Evolutionary conservation across 2,329 filamentous ascomycete genomes (phyloP).

Genomic region (Sporothrix humicola): DNA sequence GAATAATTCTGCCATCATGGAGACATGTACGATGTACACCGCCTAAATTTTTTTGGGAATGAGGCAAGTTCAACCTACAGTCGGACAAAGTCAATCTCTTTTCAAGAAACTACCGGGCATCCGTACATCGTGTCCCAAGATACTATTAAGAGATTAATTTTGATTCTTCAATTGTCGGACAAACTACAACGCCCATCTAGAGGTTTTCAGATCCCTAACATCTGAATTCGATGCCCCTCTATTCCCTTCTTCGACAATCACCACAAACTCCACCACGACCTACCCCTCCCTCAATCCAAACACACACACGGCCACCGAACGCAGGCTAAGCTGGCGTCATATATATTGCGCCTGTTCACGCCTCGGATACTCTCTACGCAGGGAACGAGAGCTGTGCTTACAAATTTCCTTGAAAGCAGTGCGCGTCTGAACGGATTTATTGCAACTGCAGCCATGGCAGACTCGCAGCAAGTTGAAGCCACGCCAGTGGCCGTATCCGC

Average conservation of each 20-base stretch:
- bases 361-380: conserved; percentile 1
- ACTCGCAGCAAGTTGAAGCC: background rate
- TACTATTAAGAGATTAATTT: no score
- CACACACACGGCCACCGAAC: background rate
- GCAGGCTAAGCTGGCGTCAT: conserved; percentile 26
- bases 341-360: conserved; percentile 20
- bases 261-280: background rate
- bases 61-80: background rate
- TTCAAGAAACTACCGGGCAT: background rate
- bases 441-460: conserved; percentile 17
- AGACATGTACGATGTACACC: conserved; percentile 18
- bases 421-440: background rate
- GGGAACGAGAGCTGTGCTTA: background rate
- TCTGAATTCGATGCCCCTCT: background rate
- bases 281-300: background rate
- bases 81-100: background rate
- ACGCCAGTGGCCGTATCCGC: background rate
- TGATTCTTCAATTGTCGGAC: no score
- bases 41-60: conserved; percentile 30
- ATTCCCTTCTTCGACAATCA: background rate
- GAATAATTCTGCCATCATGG: conserved; percentile 30
- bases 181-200: no score
- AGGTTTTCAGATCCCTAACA: background rate
- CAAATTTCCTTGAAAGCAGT: background rate
- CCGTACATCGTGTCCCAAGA: background rate